phyloP scores from a whole-genome alignment of 306 rosid genomes.

The Comarum palustre region DNA sequence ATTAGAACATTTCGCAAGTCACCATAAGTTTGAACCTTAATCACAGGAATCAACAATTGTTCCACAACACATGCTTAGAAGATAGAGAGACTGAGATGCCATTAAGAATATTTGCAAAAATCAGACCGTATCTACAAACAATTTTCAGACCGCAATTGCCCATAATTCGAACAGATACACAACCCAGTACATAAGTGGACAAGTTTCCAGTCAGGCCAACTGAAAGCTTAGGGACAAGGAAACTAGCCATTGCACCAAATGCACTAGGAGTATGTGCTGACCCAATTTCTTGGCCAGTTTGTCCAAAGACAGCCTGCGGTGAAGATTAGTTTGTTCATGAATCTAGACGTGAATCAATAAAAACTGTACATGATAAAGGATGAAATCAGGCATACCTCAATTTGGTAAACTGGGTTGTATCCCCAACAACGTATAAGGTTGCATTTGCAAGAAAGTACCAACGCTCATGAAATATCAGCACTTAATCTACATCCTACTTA shows the following conservation, averaged over 20 bases:
- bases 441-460: constrained; percentile 99
- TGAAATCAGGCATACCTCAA: constrained; percentile 58
- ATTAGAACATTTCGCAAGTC: constrained; percentile 90
- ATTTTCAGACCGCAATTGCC: not conserved
- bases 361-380: constrained; percentile 13
- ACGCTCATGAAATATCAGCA: constrained; percentile 94
- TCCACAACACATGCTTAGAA: constrained; percentile 17
- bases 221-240: too few species aligned
- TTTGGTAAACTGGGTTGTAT: constrained; percentile 75
- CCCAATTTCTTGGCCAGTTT: constrained; percentile 65
- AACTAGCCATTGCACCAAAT: constrained; percentile 97
- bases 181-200: constrained; percentile 8
- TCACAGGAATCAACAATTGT: constrained; percentile 87
- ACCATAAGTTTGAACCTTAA: constrained; percentile 71
- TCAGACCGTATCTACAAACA: not conserved
- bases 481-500: constrained; percentile 95
- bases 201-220: constrained; percentile 67
- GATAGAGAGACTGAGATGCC: not conserved
- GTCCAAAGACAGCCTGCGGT: constrained; percentile 80
- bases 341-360: constrained; percentile 22
- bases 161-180: constrained; percentile 2
- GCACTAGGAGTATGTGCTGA: constrained; percentile 69
- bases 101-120: not conserved
- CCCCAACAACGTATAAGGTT: constrained; percentile 94
- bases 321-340: constrained; percentile 29